A percentile compares a stretch with the other conserved stretches of the same genome.
Conservation (phyloP, 257 asterid species). For the Osmanthus fragrans region DNA sequence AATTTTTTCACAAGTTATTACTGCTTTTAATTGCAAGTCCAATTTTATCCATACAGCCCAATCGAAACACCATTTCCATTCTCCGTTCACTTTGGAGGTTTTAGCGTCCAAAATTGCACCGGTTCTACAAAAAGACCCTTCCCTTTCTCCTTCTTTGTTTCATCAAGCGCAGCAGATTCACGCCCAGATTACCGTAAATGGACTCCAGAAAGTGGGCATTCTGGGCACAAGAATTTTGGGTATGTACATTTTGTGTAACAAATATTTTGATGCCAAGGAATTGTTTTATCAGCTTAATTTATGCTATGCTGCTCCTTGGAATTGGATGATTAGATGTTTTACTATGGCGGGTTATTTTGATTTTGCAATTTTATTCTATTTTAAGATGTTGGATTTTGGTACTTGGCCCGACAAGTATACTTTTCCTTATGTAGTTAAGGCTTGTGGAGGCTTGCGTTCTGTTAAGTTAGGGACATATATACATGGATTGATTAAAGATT, state of each 20-base stretch:
- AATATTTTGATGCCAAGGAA: conserved; percentile 53
- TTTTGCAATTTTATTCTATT: conserved; percentile 59
- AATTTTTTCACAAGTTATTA: conserved; percentile 4
- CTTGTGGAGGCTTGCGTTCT: conserved; percentile 62
- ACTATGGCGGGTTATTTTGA: conserved; percentile 58
- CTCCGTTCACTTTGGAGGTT: conserved; percentile 44
- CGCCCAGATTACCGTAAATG: conserved; percentile 73
- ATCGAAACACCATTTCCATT: conserved; percentile 16
- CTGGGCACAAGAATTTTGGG: conserved; percentile 84
- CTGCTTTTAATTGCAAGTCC: not conserved
- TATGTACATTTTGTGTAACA: conserved; percentile 53
- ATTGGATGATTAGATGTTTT: conserved; percentile 95
- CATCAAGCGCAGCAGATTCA: conserved; percentile 60
- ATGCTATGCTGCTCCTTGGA: conserved; percentile 93
- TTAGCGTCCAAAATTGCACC: conserved; percentile 71
- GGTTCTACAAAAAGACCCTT: conserved; percentile 39
- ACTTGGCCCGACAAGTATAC: conserved; percentile 90
- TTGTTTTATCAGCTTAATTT: conserved; percentile 69
- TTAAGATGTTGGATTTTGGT: conserved; percentile 79
- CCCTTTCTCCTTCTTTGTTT: conserved; percentile 27
- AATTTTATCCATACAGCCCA: conserved; percentile 24
- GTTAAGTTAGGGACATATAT: conserved; percentile 51
- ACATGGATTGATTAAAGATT: conserved; percentile 44
- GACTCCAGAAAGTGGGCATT: conserved; percentile 58
- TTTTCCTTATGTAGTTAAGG: conserved; percentile 78